Conservation (phyloP, 192 early-diverging fungal genomes). For the Coemansia aciculifera region DNA sequence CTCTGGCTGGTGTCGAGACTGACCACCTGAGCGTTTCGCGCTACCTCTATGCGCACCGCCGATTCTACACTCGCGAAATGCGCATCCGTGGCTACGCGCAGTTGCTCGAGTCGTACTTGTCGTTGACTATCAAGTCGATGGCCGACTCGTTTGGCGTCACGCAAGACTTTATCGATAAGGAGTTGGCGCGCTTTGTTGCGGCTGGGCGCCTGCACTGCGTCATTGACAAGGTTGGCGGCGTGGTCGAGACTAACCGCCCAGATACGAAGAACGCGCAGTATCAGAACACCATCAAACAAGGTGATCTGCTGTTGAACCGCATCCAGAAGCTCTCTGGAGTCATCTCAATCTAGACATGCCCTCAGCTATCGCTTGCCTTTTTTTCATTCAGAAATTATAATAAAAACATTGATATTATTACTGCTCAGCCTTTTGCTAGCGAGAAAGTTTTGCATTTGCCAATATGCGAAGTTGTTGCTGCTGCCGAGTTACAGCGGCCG, state of each 20-base stretch:
- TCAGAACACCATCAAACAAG: conserved; percentile 93
- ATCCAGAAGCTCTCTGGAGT: conserved; percentile 96
- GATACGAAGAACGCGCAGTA: conserved; percentile 99
- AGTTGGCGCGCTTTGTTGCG: conserved; percentile 92
- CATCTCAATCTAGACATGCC: conserved; percentile 74
- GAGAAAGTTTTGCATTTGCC: conserved; percentile 10
- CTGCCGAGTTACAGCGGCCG: background rate
- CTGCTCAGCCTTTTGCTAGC: background rate
- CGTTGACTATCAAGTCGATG: conserved; percentile 93
- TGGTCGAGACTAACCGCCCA: conserved; percentile 96
- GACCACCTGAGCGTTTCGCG: conserved; percentile 71
- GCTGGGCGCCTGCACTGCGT: conserved; percentile 96
- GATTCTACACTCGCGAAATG: conserved; percentile 98
- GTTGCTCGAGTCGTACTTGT: conserved; percentile 91
- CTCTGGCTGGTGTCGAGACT: conserved; percentile 83
- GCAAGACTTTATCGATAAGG: conserved; percentile 94
- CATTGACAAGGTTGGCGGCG: conserved; percentile 98
- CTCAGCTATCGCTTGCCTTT: background rate
- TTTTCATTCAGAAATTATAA: background rate
- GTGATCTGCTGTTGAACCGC: conserved; percentile 90
- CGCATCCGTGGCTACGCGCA: conserved; percentile 96
- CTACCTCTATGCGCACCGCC: conserved; percentile 83
- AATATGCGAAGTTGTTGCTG: background rate
- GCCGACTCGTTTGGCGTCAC: conserved; percentile 95
- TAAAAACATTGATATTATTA: background rate